A percentile compares a stretch with the other conserved stretches of the same genome.
phyloP scores from a whole-genome alignment of 2,329 filamentous ascomycete genomes.

The Esteya vermicola region DNA sequence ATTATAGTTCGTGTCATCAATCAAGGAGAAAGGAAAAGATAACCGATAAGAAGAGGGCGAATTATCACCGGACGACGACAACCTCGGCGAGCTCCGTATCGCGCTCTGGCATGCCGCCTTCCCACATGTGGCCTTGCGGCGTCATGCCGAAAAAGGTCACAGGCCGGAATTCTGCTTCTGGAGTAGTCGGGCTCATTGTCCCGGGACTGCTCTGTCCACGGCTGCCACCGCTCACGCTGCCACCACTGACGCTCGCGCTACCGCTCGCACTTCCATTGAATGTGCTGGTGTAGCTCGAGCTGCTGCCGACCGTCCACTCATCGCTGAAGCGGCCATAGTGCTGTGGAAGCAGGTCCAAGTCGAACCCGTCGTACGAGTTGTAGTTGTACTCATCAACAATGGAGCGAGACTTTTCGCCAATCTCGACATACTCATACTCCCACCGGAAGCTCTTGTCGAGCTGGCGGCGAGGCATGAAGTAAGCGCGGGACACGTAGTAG shows the following conservation, averaged over 20 bases:
- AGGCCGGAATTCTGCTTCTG: conserved; percentile 24
- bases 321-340: conserved; percentile 40
- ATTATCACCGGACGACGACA: conserved; percentile 24
- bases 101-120: conserved; percentile 19
- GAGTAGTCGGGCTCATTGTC: conserved; percentile 33
- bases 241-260: conserved; percentile 14
- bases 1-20: not conserved
- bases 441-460: conserved; percentile 75
- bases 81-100: conserved; percentile 31
- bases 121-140: conserved; percentile 24
- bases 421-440: conserved; percentile 90
- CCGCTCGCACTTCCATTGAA: conserved; percentile 22
- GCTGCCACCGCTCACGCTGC: conserved; percentile 25
- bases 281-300: conserved; percentile 48
- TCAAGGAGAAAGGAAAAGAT: not conserved
- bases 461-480: conserved; percentile 72
- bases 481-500: conserved; percentile 69
- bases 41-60: not conserved
- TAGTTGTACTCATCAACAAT: conserved; percentile 29
- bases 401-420: conserved; percentile 42
- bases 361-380: conserved; percentile 28
- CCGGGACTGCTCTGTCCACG: conserved; percentile 34
- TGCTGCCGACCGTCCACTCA: conserved; percentile 82
- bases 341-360: conserved; percentile 28
- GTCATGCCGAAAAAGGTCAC: conserved; percentile 19